These are phyloP conservation scores for Solanum ahanhuiri DNA, from an alignment of 257 asterid genomes.

Conservation along the genomic window DNA sequence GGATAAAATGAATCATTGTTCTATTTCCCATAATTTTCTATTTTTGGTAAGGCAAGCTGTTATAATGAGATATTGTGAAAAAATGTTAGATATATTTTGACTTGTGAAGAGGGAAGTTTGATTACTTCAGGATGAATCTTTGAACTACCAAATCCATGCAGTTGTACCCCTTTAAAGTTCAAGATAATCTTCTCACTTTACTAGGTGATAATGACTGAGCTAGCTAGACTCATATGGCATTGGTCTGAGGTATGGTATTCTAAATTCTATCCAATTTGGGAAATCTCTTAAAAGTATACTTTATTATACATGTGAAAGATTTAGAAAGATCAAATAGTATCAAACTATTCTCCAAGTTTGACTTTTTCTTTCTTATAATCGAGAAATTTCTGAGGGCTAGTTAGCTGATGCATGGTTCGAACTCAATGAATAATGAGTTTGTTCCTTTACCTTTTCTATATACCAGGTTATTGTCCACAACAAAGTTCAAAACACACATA, in stretches of 20 bases:
- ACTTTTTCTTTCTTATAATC: background rate
- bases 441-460: background rate
- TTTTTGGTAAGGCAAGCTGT: background rate
- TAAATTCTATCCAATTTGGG: background rate
- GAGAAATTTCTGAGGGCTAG: background rate
- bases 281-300: background rate
- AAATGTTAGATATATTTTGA: background rate
- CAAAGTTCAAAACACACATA: background rate
- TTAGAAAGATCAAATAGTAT: background rate
- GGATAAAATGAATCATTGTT: constrained; percentile 9
- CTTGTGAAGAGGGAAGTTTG: background rate
- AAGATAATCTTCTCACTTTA: constrained; percentile 9
- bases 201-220: constrained; percentile 27
- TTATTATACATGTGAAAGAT: background rate
- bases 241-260: constrained; percentile 1
- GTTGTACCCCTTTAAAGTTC: constrained; percentile 19
- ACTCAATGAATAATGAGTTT: background rate
- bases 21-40: background rate
- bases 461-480: background rate
- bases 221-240: constrained; percentile 17
- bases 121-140: background rate
- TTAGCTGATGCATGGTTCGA: background rate
- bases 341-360: background rate
- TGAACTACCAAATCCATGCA: constrained; percentile 18
- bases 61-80: background rate